Evolutionary conservation across 179 eudicot genomes (phyloP).

Genomic region (Heliamphora pulchella): DNA sequence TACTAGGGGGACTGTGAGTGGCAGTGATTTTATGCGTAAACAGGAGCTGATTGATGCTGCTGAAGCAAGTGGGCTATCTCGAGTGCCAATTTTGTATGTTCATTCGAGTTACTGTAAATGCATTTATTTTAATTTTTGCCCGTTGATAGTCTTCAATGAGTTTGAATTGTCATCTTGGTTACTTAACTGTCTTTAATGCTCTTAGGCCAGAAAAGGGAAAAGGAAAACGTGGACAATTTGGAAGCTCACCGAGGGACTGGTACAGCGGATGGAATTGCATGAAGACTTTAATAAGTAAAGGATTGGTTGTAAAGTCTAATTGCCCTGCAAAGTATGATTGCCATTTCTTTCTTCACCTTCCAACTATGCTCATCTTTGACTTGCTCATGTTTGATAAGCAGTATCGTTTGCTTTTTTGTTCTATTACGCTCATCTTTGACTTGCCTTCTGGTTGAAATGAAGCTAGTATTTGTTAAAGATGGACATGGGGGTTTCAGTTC

Average conservation of each 20-base stretch:
- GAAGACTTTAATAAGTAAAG: conserved; percentile 65
- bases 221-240: conserved; percentile 66
- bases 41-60: conserved; percentile 91
- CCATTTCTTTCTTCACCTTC: conserved; percentile 10
- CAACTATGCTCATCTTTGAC: not conserved
- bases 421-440: too few species aligned
- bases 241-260: conserved; percentile 87
- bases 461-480: not conserved
- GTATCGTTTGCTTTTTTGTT: not conserved
- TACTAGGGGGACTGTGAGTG: conserved; percentile 47
- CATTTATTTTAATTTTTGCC: conserved; percentile 10
- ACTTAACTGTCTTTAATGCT: conserved; percentile 14
- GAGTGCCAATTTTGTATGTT: conserved; percentile 73
- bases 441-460: not conserved
- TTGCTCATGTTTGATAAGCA: conserved; percentile 7
- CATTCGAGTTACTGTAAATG: conserved; percentile 1
- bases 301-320: conserved; percentile 72
- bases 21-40: conserved; percentile 63
- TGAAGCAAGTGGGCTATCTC: conserved; percentile 94
- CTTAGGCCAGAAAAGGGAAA: conserved; percentile 74
- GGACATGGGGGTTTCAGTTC: not conserved
- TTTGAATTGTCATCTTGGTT: conserved; percentile 10
- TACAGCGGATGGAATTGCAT: conserved; percentile 97
- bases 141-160: not conserved
- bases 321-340: conserved; percentile 85